phyloP scores from a whole-genome alignment of 2,329 filamentous ascomycete genomes.

The Cytospora paraplurivora region DNA sequence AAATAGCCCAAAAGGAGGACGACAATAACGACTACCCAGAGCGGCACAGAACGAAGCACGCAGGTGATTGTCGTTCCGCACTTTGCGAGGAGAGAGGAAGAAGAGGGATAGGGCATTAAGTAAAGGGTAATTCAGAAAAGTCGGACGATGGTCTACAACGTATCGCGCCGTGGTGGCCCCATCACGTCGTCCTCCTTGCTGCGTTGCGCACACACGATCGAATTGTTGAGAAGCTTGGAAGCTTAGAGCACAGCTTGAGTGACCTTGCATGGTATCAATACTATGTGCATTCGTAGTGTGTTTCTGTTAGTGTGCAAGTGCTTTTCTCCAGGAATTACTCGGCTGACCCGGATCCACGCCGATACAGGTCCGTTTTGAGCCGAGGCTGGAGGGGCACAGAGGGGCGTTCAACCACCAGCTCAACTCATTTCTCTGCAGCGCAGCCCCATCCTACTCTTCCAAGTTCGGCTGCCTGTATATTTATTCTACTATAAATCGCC shows the following conservation, averaged over 20 bases:
- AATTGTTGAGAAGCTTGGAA: not conserved
- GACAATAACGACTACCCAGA: constrained; percentile 46
- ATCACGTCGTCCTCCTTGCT: not conserved
- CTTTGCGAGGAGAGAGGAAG: constrained; percentile 40
- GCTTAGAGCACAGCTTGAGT: not conserved
- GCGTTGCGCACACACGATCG: not conserved
- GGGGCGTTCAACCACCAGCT: not conserved
- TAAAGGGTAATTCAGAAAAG: not conserved
- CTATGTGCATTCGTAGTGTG: not conserved
- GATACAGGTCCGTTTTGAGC: not conserved
- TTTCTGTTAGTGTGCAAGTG: not conserved
- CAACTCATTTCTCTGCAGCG: not conserved
- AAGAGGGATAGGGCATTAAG: constrained; percentile 22
- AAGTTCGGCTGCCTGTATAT: no score
- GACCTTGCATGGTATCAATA: not conserved
- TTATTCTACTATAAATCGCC: no score
- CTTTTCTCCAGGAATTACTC: not conserved
- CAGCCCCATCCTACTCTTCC: no score
- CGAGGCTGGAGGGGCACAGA: not conserved
- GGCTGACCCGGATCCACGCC: not conserved
- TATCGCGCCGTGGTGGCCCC: not conserved
- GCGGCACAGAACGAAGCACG: constrained; percentile 42
- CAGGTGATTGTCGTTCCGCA: constrained; percentile 48
- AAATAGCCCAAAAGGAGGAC: constrained; percentile 41
- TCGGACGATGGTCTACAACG: not conserved